Base-by-base conservation (phyloP, 1,139 yeast genomes). In the Taphrina wiesneri region DNA sequence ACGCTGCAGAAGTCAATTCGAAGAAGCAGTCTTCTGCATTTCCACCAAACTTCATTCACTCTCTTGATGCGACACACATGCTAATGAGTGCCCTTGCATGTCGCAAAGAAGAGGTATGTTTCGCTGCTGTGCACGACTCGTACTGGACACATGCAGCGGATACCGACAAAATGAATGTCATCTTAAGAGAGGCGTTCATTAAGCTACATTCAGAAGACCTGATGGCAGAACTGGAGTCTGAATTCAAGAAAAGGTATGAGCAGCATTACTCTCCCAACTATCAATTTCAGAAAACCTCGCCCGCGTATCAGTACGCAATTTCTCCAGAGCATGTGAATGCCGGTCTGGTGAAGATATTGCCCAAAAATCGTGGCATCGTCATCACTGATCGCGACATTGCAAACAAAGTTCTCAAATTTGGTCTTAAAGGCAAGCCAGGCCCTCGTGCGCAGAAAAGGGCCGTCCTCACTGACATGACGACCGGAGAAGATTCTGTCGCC, bases 71-170 rank as follows among this genome's bases (percentile, higher is more conserved):
- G 0, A 88, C 97, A 0, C 99, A 93, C 75, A 93, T 93, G 99
- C 80, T 93, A 67, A 80, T 92, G 82, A 88, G 97, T 11, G 96
- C 98, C 0, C 80, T 85, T 57, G 85, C 85, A 26, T 91, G 97
- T 76, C 85, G 87, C n/a, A 81, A 84, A 56, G 75, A 75, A 3
- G 85, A 83, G 0, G 76, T 93, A 65, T 80, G 85, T n/a, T 93
- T 95, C 80, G 97, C 99, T 0, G 87, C 98, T 0, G 99, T 93
- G 39, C 99, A 93, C 77, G 99, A 93, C 76, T 92, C 98, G 0
- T 93, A 90, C 75, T 93, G 99, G 99, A 91, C 99, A 0, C 99
- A 95, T 76, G 97, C 99, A 0, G 80, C 85, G 49, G 95, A 90
- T 74, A 85, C 93, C 39, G 87, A 86, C 70, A 74, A 72, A 6